Conservation (phyloP, 2,329 filamentous ascomycete genomes). For the Botryotinia globosa region DNA sequence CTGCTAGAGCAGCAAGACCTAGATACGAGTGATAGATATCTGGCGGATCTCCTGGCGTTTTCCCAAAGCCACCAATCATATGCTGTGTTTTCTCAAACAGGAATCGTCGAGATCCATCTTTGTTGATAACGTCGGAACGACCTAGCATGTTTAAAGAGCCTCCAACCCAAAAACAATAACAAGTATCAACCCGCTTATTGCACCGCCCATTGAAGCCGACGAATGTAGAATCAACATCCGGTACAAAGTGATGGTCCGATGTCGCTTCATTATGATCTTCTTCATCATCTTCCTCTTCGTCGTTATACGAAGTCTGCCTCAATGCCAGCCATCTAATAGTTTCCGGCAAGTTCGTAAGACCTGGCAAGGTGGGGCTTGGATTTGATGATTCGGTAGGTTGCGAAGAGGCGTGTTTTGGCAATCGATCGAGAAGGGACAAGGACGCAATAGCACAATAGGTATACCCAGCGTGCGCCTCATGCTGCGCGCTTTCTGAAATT, state of each 20-base stretch:
- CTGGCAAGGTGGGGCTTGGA: constrained; percentile 34
- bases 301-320: constrained; percentile 61
- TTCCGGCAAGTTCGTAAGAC: constrained; percentile 39
- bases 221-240: constrained; percentile 36
- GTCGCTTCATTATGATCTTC: constrained; percentile 21
- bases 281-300: constrained; percentile 42
- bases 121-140: constrained; percentile 55
- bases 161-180: constrained; percentile 90
- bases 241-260: constrained; percentile 10
- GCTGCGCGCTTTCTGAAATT: constrained; percentile 37
- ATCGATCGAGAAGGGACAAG: constrained; percentile 61
- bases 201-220: constrained; percentile 85
- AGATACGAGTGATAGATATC: constrained; percentile 88
- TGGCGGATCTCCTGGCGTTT: constrained; percentile 63
- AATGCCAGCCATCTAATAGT: constrained; percentile 56
- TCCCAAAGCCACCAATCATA: constrained; percentile 77
- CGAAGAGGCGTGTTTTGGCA: constrained; percentile 28
- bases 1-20: constrained; percentile 74
- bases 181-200: constrained; percentile 92
- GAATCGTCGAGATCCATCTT: constrained; percentile 65
- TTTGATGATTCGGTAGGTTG: constrained; percentile 18
- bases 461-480: constrained; percentile 63
- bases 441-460: constrained; percentile 84
- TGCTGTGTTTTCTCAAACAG: constrained; percentile 86
- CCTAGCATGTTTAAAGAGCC: constrained; percentile 63